These are phyloP conservation scores for Heliamphora exappendiculata DNA, from an alignment of 148 eudicot genomes.

Conservation along the genomic window DNA sequence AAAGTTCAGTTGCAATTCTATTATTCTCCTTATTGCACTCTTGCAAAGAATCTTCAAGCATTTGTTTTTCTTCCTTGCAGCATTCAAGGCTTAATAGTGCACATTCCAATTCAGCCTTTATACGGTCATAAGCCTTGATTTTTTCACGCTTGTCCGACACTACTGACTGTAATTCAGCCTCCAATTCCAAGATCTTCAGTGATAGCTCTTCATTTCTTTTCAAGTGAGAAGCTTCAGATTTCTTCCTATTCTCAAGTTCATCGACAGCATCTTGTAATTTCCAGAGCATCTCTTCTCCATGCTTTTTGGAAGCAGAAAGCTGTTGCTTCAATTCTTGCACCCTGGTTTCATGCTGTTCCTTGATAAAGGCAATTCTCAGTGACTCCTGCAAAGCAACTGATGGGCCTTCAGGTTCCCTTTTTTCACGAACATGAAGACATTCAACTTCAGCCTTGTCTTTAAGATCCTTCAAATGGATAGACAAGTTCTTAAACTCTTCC, in stretches of 20 bases:
- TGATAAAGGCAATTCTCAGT: conserved; percentile 77
- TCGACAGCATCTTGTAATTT: conserved; percentile 82
- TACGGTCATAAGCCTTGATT: conserved; percentile 50
- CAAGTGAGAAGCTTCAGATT: conserved; percentile 54
- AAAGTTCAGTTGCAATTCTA: conserved; percentile 38
- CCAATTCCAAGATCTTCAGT: conserved; percentile 54
- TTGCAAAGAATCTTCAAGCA: conserved; percentile 44
- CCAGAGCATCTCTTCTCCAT: conserved; percentile 86
- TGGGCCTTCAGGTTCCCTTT: conserved; percentile 50
- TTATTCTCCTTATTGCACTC: conserved; percentile 50
- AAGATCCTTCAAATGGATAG: conserved; percentile 79
- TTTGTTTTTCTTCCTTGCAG: conserved; percentile 90
- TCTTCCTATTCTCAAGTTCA: conserved; percentile 70
- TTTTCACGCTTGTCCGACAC: conserved; percentile 71
- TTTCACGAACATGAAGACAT: conserved; percentile 39
- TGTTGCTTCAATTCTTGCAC: conserved; percentile 74
- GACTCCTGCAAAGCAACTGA: conserved; percentile 59
- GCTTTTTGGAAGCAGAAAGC: conserved; percentile 69
- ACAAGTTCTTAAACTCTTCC: conserved; percentile 82
- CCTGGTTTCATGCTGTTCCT: conserved; percentile 83
- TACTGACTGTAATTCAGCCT: conserved; percentile 44
- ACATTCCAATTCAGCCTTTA: conserved; percentile 81
- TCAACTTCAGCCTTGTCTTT: conserved; percentile 79
- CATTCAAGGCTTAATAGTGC: conserved; percentile 78
- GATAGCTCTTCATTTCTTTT: conserved; percentile 73